Evolutionary conservation across 78 protist species (phyloP).

Genomic region (Dictyostelium capitatum): DNA sequence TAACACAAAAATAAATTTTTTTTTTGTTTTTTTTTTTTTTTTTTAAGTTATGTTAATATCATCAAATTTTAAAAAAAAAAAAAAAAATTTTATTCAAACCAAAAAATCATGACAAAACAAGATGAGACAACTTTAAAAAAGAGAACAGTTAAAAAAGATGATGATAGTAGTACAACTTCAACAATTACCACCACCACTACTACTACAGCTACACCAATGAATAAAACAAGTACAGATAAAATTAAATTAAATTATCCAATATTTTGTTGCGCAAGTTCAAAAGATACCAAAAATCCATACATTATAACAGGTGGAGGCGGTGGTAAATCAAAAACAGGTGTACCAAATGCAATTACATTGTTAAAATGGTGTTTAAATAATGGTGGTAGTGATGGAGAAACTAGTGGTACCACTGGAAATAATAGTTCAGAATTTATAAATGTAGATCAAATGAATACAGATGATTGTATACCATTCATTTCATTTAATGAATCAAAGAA

Average conservation of each 20-base stretch:
- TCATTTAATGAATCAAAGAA: constrained; percentile 12
- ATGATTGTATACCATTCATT: constrained; percentile 32
- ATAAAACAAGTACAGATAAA: constrained; percentile 2
- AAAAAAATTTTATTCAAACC: too few relatives aligned
- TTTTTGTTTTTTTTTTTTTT: too few relatives aligned
- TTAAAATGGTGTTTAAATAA: constrained; percentile 30
- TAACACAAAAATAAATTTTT: too few relatives aligned
- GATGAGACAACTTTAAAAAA: not conserved
- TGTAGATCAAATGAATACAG: not conserved
- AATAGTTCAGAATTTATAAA: not conserved
- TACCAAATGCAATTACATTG: constrained; percentile 42
- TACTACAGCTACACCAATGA: not conserved
- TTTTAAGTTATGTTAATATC: too few relatives aligned
- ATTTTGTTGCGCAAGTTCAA: constrained; percentile 38
- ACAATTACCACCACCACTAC: not conserved
- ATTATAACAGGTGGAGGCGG: constrained; percentile 76
- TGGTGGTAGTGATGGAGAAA: not conserved
- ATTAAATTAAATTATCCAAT: constrained; percentile 30
- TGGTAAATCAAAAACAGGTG: constrained; percentile 61
- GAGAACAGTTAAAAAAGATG: not conserved
- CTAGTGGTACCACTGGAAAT: not conserved
- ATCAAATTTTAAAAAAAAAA: too few relatives aligned
- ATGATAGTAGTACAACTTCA: not conserved
- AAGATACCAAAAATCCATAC: not conserved
- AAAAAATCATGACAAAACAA: too few relatives aligned